Base-by-base conservation (phyloP, 2,329 filamentous ascomycete species). In the Verticillium nubilum region DNA sequence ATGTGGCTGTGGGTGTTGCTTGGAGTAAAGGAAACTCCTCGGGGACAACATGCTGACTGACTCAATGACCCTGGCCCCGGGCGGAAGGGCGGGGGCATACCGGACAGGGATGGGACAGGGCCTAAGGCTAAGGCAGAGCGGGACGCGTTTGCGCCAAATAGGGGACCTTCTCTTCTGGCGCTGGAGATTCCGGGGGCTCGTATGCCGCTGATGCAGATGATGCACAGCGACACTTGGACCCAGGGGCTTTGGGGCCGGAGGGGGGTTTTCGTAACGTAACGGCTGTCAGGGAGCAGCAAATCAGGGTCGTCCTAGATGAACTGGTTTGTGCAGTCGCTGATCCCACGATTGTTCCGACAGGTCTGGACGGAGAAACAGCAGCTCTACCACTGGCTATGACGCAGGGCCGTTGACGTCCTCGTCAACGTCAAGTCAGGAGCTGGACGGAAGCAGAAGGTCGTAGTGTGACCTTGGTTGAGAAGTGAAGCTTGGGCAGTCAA, bases 11-110 rank as follows among this genome's bases (percentile, higher is more conserved):
- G 62, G 62, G 59, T 64, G 62, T 58, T 56, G 61, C 60, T 62
- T 64, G 61, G 61, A 64, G 61, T 63, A 63, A 57, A 63, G 61
- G 61, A 64, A 64, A 64, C 62, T 64, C 59, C 62, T 64, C 58
- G 62, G 62, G 61, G 62, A 63, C 62, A 64, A 63, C 62, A 64
- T 64, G 59, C 57, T 55, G 54, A 35, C 60, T 59, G 37, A 47
- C 37, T 47, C 37, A 19, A 47, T 47, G 19, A 47, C 37, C 37
- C 37, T 47, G 37, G 37, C 37, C 37, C 37, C 37, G 37, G 37
- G 37, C 37, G 37, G 37, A 47, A 47, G 37, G 37, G 37, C 37
- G 37, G 37, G 37, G 37, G 37, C 37, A 47, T 47, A 23, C 37
- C 37, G 37, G 37, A 47, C 37, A 47, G 19, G 37, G 37, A 47